phyloP scores from a whole-genome alignment of 2,329 filamentous ascomycete species.

The Exophiala aquamarina region DNA sequence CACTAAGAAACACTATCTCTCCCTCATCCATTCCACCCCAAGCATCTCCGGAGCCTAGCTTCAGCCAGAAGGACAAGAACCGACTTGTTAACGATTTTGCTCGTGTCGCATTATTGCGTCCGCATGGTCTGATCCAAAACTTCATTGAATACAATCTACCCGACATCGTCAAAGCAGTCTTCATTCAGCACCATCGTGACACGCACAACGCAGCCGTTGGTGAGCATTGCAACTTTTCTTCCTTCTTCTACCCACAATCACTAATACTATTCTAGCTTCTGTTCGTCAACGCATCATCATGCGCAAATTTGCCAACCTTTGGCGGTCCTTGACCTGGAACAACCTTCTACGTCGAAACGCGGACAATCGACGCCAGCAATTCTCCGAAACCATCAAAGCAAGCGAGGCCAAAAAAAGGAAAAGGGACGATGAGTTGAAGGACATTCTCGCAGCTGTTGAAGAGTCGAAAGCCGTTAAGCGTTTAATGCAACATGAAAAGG shows the following conservation, averaged over 20 bases:
- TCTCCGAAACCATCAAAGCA: slow-evolving; percentile 27
- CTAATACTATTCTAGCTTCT: slow-evolving; percentile 24
- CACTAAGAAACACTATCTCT: slow-evolving; percentile 8
- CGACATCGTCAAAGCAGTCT: slow-evolving; percentile 15
- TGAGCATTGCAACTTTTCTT: slow-evolving; percentile 9
- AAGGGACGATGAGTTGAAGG: slow-evolving; percentile 24
- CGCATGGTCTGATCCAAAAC: slow-evolving; percentile 21
- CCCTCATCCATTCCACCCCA: slow-evolving; percentile 12
- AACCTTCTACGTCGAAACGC: slow-evolving; percentile 36
- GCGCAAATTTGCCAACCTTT: slow-evolving; percentile 37
- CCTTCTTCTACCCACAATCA: neutral
- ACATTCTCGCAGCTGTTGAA: slow-evolving; percentile 23
- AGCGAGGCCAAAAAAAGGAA: slow-evolving; percentile 23
- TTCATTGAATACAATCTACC: slow-evolving; percentile 23
- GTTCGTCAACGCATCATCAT: slow-evolving; percentile 34
- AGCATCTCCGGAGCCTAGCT: slow-evolving; percentile 5
- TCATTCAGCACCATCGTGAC: slow-evolving; percentile 19
- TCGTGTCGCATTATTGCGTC: slow-evolving; percentile 18
- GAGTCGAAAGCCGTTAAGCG: slow-evolving; percentile 23
- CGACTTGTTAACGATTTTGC: slow-evolving; percentile 14
- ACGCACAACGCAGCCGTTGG: slow-evolving; percentile 16
- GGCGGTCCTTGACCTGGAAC: slow-evolving; percentile 38
- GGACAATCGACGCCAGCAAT: slow-evolving; percentile 35
- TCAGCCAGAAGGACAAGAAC: slow-evolving; percentile 8
- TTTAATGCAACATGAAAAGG: slow-evolving; percentile 5